phyloP scores from a whole-genome alignment of 805 yeast genomes.

The Wickerhamomyces subpelliculosus region DNA sequence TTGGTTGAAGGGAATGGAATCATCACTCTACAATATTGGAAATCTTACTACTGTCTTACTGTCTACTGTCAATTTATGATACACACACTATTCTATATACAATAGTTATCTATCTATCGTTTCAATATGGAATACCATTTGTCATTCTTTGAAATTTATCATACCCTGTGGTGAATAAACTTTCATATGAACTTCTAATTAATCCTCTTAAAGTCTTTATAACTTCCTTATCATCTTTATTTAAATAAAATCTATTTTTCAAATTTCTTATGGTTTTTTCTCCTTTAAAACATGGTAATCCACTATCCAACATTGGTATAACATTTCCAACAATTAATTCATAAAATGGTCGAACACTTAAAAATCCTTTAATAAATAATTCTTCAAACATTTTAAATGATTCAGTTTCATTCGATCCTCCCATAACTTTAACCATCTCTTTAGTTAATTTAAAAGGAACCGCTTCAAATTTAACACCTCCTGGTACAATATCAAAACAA shows the following conservation, averaged over 20 bases:
- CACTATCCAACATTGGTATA: slow-evolving; percentile 88
- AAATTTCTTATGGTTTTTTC: slow-evolving; percentile 71
- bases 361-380: slow-evolving; percentile 84
- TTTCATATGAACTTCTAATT: slow-evolving; percentile 76
- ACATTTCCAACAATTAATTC: slow-evolving; percentile 82
- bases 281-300: slow-evolving; percentile 93
- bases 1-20: no score
- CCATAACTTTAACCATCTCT: slow-evolving; percentile 95
- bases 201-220: slow-evolving; percentile 68
- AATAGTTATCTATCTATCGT: no score
- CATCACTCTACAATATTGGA: no score
- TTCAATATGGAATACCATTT: slow-evolving; percentile 96
- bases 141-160: slow-evolving; percentile 96
- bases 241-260: slow-evolving; percentile 71
- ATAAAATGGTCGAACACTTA: slow-evolving; percentile 83
- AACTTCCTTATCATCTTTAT: slow-evolving; percentile 79
- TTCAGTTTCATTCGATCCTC: slow-evolving; percentile 80
- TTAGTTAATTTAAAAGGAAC: slow-evolving; percentile 95
- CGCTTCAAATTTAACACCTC: slow-evolving; percentile 97
- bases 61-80: no score
- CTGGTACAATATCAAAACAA: slow-evolving; percentile 98
- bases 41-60: no score
- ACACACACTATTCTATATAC: no score
- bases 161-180: slow-evolving; percentile 86
- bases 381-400: slow-evolving; percentile 94